Conservation (phyloP, 2,329 filamentous ascomycete species). For the Fusarium napiforme region DNA sequence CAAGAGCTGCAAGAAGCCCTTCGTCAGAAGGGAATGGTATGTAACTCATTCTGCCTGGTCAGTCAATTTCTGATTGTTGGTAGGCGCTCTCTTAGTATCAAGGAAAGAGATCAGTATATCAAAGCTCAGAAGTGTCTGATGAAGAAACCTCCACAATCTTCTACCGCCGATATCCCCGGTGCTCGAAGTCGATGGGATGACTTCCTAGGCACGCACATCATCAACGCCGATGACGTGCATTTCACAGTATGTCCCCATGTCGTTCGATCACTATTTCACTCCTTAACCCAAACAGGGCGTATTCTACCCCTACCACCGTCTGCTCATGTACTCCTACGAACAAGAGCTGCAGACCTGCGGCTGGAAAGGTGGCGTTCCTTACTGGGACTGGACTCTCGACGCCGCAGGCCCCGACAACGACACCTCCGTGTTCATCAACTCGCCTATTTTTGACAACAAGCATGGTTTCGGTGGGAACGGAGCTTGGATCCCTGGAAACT, state of each 20-base stretch:
- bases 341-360: slow-evolving; percentile 38
- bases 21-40: slow-evolving; percentile 25
- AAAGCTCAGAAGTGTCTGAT: slow-evolving; percentile 35
- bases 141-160: slow-evolving; percentile 14
- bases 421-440: slow-evolving; percentile 32
- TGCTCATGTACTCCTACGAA: slow-evolving; percentile 37
- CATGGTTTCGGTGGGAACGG: slow-evolving; percentile 35
- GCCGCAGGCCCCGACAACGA: slow-evolving; percentile 21
- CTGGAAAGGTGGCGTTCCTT: slow-evolving; percentile 39
- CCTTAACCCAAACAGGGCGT: background rate
- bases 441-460: slow-evolving; percentile 47
- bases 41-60: accelerated
- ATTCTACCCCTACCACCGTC: slow-evolving; percentile 33
- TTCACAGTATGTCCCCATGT: slow-evolving; percentile 11
- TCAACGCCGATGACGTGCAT: slow-evolving; percentile 24
- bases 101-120: slow-evolving; percentile 28
- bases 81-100: slow-evolving; percentile 20
- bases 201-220: slow-evolving; percentile 30
- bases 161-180: slow-evolving; percentile 7
- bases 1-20: slow-evolving; percentile 13
- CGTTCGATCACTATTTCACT: background rate
- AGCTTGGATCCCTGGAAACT: slow-evolving; percentile 28
- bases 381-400: slow-evolving; percentile 41
- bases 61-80: accelerated
- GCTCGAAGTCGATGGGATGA: slow-evolving; percentile 30